Evolutionary conservation across 2,329 filamentous ascomycete genomes (phyloP).

Genomic region (Hirsutella thompsonii): DNA sequence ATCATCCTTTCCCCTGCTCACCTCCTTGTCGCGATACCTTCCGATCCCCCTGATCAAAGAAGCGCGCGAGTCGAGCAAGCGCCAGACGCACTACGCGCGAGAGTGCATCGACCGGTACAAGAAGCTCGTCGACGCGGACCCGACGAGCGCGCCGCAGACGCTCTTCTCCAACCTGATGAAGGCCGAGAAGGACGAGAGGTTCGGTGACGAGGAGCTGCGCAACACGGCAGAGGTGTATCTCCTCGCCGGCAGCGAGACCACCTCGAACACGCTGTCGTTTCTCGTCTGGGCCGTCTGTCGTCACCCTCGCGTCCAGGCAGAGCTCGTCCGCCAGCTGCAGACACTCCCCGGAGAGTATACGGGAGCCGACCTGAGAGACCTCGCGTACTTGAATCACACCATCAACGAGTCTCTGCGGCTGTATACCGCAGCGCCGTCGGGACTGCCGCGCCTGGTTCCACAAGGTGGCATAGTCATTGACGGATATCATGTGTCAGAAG

Average conservation of each 20-base stretch:
- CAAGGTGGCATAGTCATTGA: conserved; percentile 22
- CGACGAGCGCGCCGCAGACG: conserved; percentile 12
- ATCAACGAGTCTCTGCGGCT: conserved; percentile 32
- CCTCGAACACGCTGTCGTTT: conserved; percentile 33
- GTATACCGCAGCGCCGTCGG: conserved; percentile 24
- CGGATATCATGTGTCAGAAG: conserved; percentile 25
- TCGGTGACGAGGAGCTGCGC: conserved; percentile 6
- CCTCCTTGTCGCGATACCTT: conserved; percentile 9
- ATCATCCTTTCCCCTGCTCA: conserved; percentile 15
- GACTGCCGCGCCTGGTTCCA: conserved; percentile 26
- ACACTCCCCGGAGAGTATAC: conserved; percentile 15
- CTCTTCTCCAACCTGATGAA: conserved; percentile 24
- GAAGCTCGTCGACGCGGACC: conserved; percentile 7
- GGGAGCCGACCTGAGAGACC: conserved; percentile 8
- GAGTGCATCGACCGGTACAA: conserved; percentile 15
- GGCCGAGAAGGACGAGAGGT: conserved; percentile 14
- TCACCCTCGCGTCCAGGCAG: conserved; percentile 13
- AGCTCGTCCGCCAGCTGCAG: conserved; percentile 21
- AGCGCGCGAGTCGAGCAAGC: conserved; percentile 1
- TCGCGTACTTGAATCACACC: conserved; percentile 26
- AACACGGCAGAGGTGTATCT: conserved; percentile 25
- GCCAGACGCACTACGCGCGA: conserved; percentile 11
- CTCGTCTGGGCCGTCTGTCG: conserved; percentile 24
- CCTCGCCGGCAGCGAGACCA: conserved; percentile 35
- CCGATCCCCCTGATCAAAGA: conserved; percentile 11